Conservation (phyloP, 805 yeast genomes). For the Jamesozyma hellenica region DNA sequence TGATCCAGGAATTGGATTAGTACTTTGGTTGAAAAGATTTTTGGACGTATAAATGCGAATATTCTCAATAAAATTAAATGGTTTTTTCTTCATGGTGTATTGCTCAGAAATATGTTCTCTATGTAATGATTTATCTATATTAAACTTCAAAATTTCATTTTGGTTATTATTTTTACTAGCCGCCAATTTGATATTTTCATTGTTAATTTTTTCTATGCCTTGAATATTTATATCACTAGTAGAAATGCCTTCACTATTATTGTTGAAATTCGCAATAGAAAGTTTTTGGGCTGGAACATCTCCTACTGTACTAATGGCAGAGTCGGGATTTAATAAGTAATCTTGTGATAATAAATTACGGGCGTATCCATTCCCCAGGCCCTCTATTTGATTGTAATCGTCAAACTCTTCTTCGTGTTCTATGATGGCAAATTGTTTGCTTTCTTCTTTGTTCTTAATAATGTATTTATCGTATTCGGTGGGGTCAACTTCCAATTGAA, state of each 20-base stretch:
- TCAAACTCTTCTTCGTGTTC: constrained; percentile 14
- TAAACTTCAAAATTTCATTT: constrained; percentile 21
- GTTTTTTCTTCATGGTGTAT: constrained; percentile 15
- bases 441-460: constrained; percentile 3
- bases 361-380: constrained; percentile 27
- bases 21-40: constrained; percentile 21
- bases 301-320: background rate
- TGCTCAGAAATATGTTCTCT: constrained; percentile 16
- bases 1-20: constrained; percentile 22
- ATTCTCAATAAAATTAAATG: constrained; percentile 17
- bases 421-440: background rate
- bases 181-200: background rate
- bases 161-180: constrained; percentile 2
- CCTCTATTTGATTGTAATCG: constrained; percentile 26
- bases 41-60: constrained; percentile 22
- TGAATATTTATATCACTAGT: background rate
- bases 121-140: constrained; percentile 20
- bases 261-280: background rate
- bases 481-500: constrained; percentile 23
- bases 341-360: constrained; percentile 23
- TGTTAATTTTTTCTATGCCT: background rate
- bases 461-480: constrained; percentile 23
- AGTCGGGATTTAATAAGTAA: constrained; percentile 20
- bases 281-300: too few relatives aligned
- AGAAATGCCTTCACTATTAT: background rate